A percentile compares a stretch with the other conserved stretches of the same genome.
Evolutionary conservation across 257 asterid species (phyloP).

Genomic region (Solanum corneliomulleri): DNA sequence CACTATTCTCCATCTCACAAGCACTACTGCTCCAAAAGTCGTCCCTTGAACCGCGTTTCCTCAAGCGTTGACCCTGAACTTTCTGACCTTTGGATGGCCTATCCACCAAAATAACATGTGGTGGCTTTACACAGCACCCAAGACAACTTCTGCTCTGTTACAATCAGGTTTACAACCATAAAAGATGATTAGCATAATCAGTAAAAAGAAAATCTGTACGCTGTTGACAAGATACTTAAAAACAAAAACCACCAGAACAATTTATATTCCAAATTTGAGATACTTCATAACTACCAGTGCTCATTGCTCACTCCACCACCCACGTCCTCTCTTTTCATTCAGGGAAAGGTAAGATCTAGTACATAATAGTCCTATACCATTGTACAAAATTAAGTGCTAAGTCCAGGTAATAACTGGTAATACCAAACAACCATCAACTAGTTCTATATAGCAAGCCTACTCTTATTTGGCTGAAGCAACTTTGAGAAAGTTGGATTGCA

Average conservation of each 20-base stretch:
- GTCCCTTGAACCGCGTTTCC: conserved; percentile 40
- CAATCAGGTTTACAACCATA: conserved; percentile 66
- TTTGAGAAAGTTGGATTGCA: background rate
- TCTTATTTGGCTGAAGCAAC: background rate
- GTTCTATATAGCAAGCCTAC: background rate
- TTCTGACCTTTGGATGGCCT: conserved; percentile 67
- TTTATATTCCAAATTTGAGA: background rate
- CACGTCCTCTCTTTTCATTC: background rate
- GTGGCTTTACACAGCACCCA: conserved; percentile 80
- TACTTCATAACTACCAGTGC: background rate
- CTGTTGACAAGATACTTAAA: background rate
- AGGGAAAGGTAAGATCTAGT: background rate
- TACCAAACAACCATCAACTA: background rate
- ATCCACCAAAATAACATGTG: conserved; percentile 64
- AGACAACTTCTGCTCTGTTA: conserved; percentile 98
- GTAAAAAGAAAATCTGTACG: background rate
- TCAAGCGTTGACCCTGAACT: conserved; percentile 52
- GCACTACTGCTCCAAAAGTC: conserved; percentile 86
- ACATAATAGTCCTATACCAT: background rate
- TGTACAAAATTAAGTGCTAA: background rate
- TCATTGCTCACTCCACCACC: background rate
- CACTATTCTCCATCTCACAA: conserved; percentile 75
- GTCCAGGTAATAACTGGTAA: background rate
- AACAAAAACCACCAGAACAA: background rate
- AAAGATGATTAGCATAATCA: conserved; percentile 43